These are phyloP conservation scores for Phragmites australis DNA, from an alignment of 176 grass and related monocot genomes.

Conservation along the genomic window DNA sequence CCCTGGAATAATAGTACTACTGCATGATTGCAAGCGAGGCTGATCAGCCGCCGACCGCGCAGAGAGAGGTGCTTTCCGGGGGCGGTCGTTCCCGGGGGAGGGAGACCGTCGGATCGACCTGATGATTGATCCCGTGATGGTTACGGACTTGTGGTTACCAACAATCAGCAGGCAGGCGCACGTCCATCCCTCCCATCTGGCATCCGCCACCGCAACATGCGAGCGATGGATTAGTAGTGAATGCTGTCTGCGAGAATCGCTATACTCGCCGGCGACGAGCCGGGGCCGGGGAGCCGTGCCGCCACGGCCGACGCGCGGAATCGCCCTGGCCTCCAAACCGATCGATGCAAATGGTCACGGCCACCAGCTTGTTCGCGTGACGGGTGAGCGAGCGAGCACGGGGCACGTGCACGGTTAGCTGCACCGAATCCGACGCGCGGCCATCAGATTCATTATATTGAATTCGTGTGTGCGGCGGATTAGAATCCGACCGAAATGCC, in stretches of 20 bases:
- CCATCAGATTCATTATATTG: too few relatives aligned
- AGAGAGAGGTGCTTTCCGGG: conserved; percentile 17
- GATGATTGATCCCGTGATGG: not conserved
- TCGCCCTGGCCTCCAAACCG: not conserved
- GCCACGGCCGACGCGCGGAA: too few relatives aligned
- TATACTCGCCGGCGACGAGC: not conserved
- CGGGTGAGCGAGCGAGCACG: not conserved
- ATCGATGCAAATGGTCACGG: not conserved
- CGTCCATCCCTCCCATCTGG: not conserved
- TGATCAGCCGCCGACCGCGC: not conserved
- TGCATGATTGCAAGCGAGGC: not conserved
- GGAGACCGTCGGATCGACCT: not conserved
- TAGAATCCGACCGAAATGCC: too few relatives aligned
- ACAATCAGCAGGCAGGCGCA: not conserved
- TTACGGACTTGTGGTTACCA: not conserved
- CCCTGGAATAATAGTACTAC: too few relatives aligned
- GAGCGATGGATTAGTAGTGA: too few relatives aligned
- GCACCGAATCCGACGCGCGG: not conserved
- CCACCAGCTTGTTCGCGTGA: not conserved
- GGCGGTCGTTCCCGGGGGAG: conserved; percentile 20
- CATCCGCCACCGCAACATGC: too few relatives aligned
- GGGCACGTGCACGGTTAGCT: not conserved
- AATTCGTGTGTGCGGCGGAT: too few relatives aligned
- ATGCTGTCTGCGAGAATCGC: too few relatives aligned
- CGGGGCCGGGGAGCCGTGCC: not conserved